phyloP scores from a whole-genome alignment of 2,329 filamentous ascomycete species.

The Periconia sp. region DNA sequence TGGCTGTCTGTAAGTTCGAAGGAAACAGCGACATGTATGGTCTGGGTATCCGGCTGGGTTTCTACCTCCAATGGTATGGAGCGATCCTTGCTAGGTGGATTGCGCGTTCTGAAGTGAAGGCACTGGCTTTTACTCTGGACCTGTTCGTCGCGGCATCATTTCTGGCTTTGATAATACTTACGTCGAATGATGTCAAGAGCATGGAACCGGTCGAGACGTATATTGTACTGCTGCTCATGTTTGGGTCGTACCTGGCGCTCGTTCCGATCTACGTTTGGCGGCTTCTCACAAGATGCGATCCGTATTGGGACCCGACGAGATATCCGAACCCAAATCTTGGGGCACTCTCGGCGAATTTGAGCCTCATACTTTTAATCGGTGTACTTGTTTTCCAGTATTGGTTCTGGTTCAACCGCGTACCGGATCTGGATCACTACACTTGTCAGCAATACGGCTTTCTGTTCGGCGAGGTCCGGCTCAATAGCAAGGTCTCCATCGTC shows the following conservation, averaged over 20 bases:
- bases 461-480: slow-evolving; percentile 19
- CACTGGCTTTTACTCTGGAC: slow-evolving; percentile 17
- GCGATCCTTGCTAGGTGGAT: slow-evolving; percentile 29
- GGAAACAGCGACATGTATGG: slow-evolving; percentile 41
- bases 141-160: slow-evolving; percentile 27
- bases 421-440: slow-evolving; percentile 11
- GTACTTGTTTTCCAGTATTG: slow-evolving; percentile 22
- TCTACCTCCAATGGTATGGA: slow-evolving; percentile 38
- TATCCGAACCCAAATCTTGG: slow-evolving; percentile 17
- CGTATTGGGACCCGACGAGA: slow-evolving; percentile 23
- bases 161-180: slow-evolving; percentile 25
- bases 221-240: slow-evolving; percentile 28
- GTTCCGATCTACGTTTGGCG: slow-evolving; percentile 28
- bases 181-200: slow-evolving; percentile 8
- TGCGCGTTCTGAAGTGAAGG: slow-evolving; percentile 21
- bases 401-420: slow-evolving; percentile 27
- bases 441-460: slow-evolving; percentile 30
- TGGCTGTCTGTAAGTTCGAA: slow-evolving; percentile 24
- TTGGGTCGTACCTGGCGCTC: slow-evolving; percentile 22
- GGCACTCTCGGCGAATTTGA: slow-evolving; percentile 12
- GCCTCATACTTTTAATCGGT: slow-evolving; percentile 17
- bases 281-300: slow-evolving; percentile 22
- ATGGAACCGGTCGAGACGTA: slow-evolving; percentile 26
- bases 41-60: slow-evolving; percentile 38
- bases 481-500: slow-evolving; percentile 19